Evolutionary conservation across 306 rosid genomes (phyloP), one percentile per base, ranked within the genome.

Genomic region (Geum urbanum): DNA sequence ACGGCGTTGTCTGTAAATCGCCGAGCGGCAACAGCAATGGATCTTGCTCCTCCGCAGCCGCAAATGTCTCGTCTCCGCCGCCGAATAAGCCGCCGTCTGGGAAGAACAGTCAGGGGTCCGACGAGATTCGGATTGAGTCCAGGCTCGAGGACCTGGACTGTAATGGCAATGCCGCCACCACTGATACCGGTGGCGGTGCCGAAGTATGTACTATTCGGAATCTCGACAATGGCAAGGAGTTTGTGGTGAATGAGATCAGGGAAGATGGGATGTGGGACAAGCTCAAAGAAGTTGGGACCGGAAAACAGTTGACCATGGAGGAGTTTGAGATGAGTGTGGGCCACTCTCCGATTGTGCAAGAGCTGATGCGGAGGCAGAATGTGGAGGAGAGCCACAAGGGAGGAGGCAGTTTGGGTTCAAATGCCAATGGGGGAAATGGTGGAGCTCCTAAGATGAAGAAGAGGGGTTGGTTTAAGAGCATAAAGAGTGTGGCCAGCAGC

Each of bases 251-350:
- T 58, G 97, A 89, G 71, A 76, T 92, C 66, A 84, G 78, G 76
- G 95, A 87, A 70, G 92, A 92, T 62, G 98, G 98, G 13, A 86
- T 54, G 80, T 83, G 88, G 86, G 76, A 94, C 66, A 86, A 90
- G 71, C 75, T 94, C 2, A 87, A 88, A 77, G 99, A 94, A 66
- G 96, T 94, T 3, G 91, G 86, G 15, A 94, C 99, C 1, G 99
- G 96, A 18, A 85, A 90, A 75, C 96, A 94, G 74, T 81, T 91
- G 85, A 95, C 99, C 0, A 84, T 91, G 96, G 99, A 95, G 87
- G 99, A 95, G 77, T 95, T 95, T 37, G 91, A 95, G 85, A 91
- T 89, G 87, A 86, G 96, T 7, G 96, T 95, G 7, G 99, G 99
- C 2, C 95, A 91, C 56, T 95, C 99, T 1, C 99, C 97, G 9